These are phyloP conservation scores for Penicillium turbatum DNA, from an alignment of 495 filamentous ascomycete genomes.

Conservation along the genomic window DNA sequence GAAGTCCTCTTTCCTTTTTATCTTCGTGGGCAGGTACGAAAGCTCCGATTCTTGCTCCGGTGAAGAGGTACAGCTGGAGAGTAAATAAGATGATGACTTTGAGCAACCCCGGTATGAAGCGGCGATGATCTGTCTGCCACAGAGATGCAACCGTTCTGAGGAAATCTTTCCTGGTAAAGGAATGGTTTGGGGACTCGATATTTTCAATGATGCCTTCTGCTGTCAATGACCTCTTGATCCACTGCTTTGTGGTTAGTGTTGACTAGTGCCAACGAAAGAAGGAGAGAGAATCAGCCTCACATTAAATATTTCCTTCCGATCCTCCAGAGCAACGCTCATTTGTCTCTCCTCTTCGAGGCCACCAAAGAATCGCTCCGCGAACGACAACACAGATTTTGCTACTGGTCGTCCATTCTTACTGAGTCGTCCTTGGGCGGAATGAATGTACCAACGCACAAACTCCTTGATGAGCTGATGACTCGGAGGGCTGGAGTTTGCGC, in stretches of 20 bases:
- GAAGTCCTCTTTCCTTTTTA: too few relatives aligned
- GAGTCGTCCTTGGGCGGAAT: neutral
- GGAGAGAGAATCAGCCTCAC: neutral
- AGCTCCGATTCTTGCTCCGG: constrained; percentile 2
- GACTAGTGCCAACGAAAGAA: neutral
- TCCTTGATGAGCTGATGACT: neutral
- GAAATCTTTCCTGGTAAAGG: constrained; percentile 6
- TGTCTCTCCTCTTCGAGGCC: neutral
- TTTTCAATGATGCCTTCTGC: constrained; percentile 5
- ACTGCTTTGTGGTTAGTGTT: neutral
- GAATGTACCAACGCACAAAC: neutral
- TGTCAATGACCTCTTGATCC: neutral
- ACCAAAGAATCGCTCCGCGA: neutral
- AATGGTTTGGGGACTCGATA: constrained; percentile 9
- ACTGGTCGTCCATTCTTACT: neutral
- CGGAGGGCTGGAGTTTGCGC: neutral
- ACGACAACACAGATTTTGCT: neutral
- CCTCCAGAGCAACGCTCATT: neutral
- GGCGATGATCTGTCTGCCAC: constrained; percentile 1
- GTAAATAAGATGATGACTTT: constrained; percentile 11
- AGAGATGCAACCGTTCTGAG: constrained; percentile 7
- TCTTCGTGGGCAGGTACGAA: too few relatives aligned
- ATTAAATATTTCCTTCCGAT: constrained; percentile 1
- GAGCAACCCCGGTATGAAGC: constrained; percentile 5
- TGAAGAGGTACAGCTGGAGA: constrained; percentile 13